A percentile compares a stretch with the other conserved stretches of the same genome.
Conservation (phyloP, 2,329 filamentous ascomycete genomes). For the Pseudocercospora musae region DNA sequence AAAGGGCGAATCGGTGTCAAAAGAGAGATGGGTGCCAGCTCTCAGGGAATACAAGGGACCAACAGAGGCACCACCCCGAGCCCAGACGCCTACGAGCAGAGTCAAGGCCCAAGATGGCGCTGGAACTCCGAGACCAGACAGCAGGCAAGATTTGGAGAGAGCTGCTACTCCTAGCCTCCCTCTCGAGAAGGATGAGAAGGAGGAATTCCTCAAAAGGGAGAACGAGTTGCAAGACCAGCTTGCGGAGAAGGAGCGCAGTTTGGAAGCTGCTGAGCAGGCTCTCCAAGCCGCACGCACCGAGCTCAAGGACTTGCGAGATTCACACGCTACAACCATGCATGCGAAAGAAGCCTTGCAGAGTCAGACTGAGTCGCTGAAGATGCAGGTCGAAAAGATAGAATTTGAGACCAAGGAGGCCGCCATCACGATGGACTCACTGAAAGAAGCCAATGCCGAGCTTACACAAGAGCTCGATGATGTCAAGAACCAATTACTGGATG, state of each 20-base stretch:
- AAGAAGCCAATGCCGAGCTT: constrained; percentile 91
- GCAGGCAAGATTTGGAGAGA: constrained; percentile 67
- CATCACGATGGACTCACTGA: constrained; percentile 96
- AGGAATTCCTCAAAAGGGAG: constrained; percentile 90
- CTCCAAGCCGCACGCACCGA: constrained; percentile 84
- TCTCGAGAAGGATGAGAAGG: constrained; percentile 76
- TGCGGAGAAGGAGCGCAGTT: constrained; percentile 82
- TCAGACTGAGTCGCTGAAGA: constrained; percentile 88
- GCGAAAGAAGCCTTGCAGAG: constrained; percentile 84
- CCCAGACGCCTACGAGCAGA: constrained; percentile 60
- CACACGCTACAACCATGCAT: constrained; percentile 75
- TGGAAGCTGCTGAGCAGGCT: constrained; percentile 74
- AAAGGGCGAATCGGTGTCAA: constrained; percentile 80
- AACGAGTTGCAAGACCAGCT: constrained; percentile 97
- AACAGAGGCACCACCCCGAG: constrained; percentile 49
- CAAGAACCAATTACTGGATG: constrained; percentile 92
- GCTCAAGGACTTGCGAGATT: constrained; percentile 77
- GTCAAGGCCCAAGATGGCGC: constrained; percentile 48
- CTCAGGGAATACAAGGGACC: constrained; percentile 45
- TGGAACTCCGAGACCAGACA: constrained; percentile 57
- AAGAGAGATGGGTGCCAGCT: constrained; percentile 78
- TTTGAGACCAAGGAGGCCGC: constrained; percentile 96
- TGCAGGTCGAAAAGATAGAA: constrained; percentile 91
- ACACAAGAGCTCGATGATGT: constrained; percentile 89
- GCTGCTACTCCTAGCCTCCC: constrained; percentile 79